phyloP scores from a whole-genome alignment of 2,329 filamentous ascomycete genomes.

The Alternaria sp. region DNA sequence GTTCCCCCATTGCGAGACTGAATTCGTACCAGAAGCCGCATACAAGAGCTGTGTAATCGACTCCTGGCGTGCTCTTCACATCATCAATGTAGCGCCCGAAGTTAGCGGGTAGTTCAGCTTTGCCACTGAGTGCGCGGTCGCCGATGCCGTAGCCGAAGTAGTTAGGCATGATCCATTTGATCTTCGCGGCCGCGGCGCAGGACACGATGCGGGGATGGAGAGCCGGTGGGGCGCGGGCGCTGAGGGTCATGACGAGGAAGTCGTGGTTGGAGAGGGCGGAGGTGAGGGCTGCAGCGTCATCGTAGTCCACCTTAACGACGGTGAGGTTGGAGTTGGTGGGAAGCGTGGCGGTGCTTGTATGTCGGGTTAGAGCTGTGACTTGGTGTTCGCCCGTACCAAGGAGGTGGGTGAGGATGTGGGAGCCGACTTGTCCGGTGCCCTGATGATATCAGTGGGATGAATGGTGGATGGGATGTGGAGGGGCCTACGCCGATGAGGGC shows the following conservation, averaged over 20 bases:
- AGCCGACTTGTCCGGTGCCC: neutral
- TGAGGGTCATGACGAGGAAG: neutral
- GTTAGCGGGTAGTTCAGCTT: neutral
- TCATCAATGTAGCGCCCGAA: slow-evolving; percentile 8
- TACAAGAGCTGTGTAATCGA: slow-evolving; percentile 12
- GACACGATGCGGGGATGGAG: neutral
- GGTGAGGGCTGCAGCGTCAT: neutral
- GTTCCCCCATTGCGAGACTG: slow-evolving; percentile 35
- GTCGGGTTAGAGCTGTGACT: neutral
- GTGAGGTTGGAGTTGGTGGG: neutral
- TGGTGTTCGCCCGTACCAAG: neutral
- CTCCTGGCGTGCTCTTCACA: slow-evolving; percentile 3
- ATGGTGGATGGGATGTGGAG: neutral
- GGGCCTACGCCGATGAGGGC: neutral
- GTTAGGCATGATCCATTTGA: neutral
- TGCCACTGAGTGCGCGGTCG: neutral
- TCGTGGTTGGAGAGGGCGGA: neutral
- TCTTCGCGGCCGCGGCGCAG: neutral
- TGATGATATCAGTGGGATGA: neutral
- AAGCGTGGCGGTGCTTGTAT: neutral
- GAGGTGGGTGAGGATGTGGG: neutral
- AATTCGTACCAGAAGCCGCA: slow-evolving; percentile 51
- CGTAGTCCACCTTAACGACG: neutral
- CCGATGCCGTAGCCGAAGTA: neutral
- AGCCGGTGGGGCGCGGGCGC: neutral